These are phyloP conservation scores for Hamamelis virginiana DNA, from an alignment of 164 flowering plant species.

Conservation along the genomic window DNA sequence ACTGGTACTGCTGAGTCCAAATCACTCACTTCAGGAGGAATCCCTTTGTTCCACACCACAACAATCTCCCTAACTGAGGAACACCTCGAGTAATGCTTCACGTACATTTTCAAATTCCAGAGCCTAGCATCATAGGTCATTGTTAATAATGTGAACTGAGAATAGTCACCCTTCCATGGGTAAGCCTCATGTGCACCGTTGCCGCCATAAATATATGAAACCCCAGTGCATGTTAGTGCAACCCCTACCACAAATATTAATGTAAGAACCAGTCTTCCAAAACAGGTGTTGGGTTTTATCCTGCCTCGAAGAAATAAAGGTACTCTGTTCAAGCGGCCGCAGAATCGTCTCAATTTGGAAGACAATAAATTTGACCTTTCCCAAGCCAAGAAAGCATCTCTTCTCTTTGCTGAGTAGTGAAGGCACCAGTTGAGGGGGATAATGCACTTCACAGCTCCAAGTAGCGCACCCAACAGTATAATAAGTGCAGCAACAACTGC, in stretches of 20 bases:
- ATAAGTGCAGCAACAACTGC: slow-evolving; percentile 39
- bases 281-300: slow-evolving; percentile 54
- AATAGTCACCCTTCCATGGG: slow-evolving; percentile 59
- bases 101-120: slow-evolving; percentile 91
- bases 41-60: slow-evolving; percentile 93
- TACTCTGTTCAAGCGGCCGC: slow-evolving; percentile 62
- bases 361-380: slow-evolving; percentile 48
- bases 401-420: slow-evolving; percentile 56
- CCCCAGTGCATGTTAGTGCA: slow-evolving; percentile 54
- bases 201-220: slow-evolving; percentile 70
- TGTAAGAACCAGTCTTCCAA: slow-evolving; percentile 46
- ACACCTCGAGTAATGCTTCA: slow-evolving; percentile 91
- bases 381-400: slow-evolving; percentile 48
- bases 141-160: slow-evolving; percentile 85
- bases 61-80: slow-evolving; percentile 88
- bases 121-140: slow-evolving; percentile 94
- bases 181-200: slow-evolving; percentile 82
- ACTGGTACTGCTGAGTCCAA: slow-evolving; percentile 85
- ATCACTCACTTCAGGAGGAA: slow-evolving; percentile 54
- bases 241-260: slow-evolving; percentile 43
- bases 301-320: slow-evolving; percentile 41
- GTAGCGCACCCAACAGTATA: slow-evolving; percentile 60
- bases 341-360: slow-evolving; percentile 59
- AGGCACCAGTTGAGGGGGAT: slow-evolving; percentile 72
- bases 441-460: slow-evolving; percentile 75